Evolutionary conservation across 2,329 filamentous ascomycete genomes (phyloP).

Genomic region (Penicillium digitatum): DNA sequence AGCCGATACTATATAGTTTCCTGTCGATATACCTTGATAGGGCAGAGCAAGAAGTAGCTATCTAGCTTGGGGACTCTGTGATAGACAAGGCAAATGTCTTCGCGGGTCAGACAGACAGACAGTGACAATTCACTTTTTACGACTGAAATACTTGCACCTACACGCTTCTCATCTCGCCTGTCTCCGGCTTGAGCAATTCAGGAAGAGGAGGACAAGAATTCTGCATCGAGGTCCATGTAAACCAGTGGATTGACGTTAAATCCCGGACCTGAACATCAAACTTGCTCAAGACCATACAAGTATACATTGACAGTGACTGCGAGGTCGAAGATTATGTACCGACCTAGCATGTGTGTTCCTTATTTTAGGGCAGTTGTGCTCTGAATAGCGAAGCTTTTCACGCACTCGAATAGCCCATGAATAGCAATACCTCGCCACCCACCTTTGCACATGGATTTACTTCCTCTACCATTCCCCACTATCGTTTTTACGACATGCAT

Average conservation of each 20-base stretch:
- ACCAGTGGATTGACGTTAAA: conserved; percentile 12
- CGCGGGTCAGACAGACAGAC: conserved; percentile 33
- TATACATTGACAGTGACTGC: background rate
- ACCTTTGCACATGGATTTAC: background rate
- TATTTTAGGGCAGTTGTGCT: background rate
- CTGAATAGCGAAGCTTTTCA: background rate
- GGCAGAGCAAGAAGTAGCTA: conserved; percentile 54
- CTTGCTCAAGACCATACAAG: background rate
- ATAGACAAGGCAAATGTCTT: conserved; percentile 59
- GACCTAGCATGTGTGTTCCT: background rate
- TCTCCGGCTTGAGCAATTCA: conserved; percentile 12
- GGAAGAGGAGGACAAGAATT: conserved; percentile 4
- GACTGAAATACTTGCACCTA: conserved; percentile 32
- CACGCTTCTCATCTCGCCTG: conserved; percentile 24
- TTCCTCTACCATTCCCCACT: background rate
- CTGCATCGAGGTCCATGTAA: conserved; percentile 20
- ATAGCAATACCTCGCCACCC: conserved; percentile 22
- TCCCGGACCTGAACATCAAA: conserved; percentile 9
- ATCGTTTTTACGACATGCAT: background rate
- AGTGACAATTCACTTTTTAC: conserved; percentile 40
- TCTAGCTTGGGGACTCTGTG: conserved; percentile 68
- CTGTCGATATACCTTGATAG: conserved; percentile 68
- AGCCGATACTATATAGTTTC: conserved; percentile 58
- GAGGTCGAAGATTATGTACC: background rate
- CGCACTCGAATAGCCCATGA: conserved; percentile 8